These are phyloP conservation scores for Fusarium sarcochroum DNA, from an alignment of 2,329 filamentous ascomycete species.

Conservation along the genomic window DNA sequence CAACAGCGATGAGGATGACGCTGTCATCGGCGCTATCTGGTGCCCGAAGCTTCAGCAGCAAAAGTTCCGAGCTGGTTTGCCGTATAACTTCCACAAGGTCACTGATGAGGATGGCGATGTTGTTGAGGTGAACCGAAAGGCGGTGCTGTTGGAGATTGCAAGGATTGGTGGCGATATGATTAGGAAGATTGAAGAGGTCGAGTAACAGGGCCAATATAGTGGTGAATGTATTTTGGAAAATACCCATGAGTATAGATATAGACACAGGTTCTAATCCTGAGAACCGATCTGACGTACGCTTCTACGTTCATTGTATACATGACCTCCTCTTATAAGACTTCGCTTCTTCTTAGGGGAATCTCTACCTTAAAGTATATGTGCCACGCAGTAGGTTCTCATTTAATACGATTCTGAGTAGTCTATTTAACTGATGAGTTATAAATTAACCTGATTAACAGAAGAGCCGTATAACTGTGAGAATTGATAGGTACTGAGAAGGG, in stretches of 20 bases:
- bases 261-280: constrained; percentile 2
- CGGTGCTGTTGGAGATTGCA: constrained; percentile 80
- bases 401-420: too few species aligned
- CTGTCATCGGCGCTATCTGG: constrained; percentile 71
- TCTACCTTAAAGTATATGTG: too few species aligned
- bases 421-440: too few species aligned
- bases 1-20: constrained; percentile 59
- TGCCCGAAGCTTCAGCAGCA: constrained; percentile 68
- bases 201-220: constrained; percentile 29
- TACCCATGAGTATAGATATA: constrained; percentile 34
- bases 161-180: constrained; percentile 78
- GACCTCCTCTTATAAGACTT: background rate
- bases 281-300: background rate
- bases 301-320: background rate
- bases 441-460: too few species aligned
- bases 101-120: constrained; percentile 59
- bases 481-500: too few species aligned
- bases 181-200: constrained; percentile 70
- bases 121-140: constrained; percentile 76
- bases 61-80: constrained; percentile 78
- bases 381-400: too few species aligned
- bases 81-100: constrained; percentile 67
- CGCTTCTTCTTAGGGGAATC: too few species aligned
- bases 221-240: constrained; percentile 16
- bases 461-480: too few species aligned